These are phyloP conservation scores for Kentomonas sorsogonicus DNA, from an alignment of 208 protist genomes.

Conservation along the genomic window DNA sequence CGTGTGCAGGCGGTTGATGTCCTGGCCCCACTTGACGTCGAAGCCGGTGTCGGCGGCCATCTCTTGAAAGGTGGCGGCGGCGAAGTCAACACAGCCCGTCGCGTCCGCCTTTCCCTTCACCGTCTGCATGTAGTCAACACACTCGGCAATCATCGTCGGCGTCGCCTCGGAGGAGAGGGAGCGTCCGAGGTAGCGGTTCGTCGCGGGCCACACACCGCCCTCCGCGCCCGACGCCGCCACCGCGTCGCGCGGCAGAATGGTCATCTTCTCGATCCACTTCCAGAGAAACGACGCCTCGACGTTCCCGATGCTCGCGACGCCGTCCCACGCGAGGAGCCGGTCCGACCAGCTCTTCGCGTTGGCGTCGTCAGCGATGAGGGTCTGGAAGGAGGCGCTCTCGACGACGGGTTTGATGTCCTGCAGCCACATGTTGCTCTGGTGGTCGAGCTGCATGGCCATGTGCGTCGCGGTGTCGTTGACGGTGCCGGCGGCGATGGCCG, in stretches of 20 bases:
- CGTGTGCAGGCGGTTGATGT: conserved; percentile 39
- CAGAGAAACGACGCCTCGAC: conserved; percentile 51
- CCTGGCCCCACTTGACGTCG: conserved; percentile 41
- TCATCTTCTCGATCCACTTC: conserved; percentile 45
- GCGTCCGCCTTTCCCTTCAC: conserved; percentile 3
- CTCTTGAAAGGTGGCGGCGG: conserved; percentile 18
- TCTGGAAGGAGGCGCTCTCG: conserved; percentile 14
- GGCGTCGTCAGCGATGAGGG: conserved; percentile 16
- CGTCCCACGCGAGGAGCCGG: conserved; percentile 35
- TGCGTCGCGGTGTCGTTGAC: conserved; percentile 17
- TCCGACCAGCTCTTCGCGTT: conserved; percentile 18
- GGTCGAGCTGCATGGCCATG: conserved; percentile 37
- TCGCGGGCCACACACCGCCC: conserved; percentile 13
- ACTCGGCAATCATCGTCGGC: conserved; percentile 24
- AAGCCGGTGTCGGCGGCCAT: conserved; percentile 16
- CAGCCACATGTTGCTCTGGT: conserved; percentile 42
- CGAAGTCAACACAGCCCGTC: conserved; percentile 26
- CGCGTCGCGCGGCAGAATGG: conserved; percentile 34
- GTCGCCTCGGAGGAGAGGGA: conserved; percentile 5
- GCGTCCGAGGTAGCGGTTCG: conserved; percentile 20
- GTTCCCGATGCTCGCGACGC: conserved; percentile 25
- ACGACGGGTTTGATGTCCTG: conserved; percentile 27
- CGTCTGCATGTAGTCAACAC: conserved; percentile 12
- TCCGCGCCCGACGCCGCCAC: conserved; percentile 9
- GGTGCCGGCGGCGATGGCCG: no score